Evolutionary conservation across 202 grass and related monocot genomes (phyloP), one percentile per base, ranked within the genome.

Genomic region (Musa balbisiana): DNA sequence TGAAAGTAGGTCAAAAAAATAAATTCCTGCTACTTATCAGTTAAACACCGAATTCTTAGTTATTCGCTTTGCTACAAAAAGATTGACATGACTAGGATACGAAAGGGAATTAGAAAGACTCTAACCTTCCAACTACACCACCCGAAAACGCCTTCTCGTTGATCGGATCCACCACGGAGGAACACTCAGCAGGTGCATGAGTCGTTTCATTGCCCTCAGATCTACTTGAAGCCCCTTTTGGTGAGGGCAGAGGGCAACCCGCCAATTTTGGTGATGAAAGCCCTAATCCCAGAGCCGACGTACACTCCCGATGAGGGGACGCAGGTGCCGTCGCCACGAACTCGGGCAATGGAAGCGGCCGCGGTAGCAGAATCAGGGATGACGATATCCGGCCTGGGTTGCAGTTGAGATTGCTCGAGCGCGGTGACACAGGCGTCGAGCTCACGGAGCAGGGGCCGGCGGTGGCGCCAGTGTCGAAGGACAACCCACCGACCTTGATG

Each of bases 291-390:
- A 8, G 16, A 15, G 15, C 52, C 55, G 22, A 58, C 6, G 26
- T 75, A 10, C 51, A 66, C 64, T 67, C 66, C 66, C 71, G 77
- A 66, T 25, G 26, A 27, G 72, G 26, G 0, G 84, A 78, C 17
- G 51, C 70, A 43, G 81, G 79, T 11, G 21, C 13, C 52, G 23
- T 12, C 53, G 69, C 4, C 49, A 9, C 3, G 1, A 50, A 53
- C 50, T 54, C 76, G 17, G 80, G 90, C 67, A 87, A 84, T 27
- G 93, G 93, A 49, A 93, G 82, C 21, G 84, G 84, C 21, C 70
- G 85, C 73, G 87, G 87, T 60, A 87, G 76, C 60, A 85, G 78
- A 29, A 79, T 50, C 58, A 80, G 82, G 60, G 86, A 86, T 9
- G 88, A 88, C 11, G 83, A 75, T 4, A 84, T 79, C 79, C 88